Percentiles rank a stretch among this genome's conserved stretches.
Evolutionary conservation across 2,329 filamentous ascomycete species (phyloP).

Genomic region (Colletotrichum sp.): DNA sequence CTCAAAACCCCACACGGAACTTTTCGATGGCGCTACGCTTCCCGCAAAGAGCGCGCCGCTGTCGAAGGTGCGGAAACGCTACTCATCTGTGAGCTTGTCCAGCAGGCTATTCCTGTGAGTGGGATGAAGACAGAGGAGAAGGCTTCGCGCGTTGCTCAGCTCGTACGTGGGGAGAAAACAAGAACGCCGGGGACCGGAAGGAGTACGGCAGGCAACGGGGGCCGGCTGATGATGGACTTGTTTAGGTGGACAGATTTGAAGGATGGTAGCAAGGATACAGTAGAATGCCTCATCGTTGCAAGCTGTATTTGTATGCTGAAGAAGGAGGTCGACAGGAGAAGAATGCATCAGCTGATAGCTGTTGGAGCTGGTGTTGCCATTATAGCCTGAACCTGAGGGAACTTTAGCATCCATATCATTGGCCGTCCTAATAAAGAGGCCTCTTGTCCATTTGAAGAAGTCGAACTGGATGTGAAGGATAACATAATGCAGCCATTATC

Average conservation of each 20-base stretch:
- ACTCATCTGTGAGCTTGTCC: constrained; percentile 57
- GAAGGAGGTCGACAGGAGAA: constrained; percentile 66
- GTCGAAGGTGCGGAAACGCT: constrained; percentile 43
- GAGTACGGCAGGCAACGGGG: constrained; percentile 54
- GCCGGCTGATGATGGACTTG: constrained; percentile 49
- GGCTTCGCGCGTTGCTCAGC: constrained; percentile 40
- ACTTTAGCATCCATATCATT: neutral
- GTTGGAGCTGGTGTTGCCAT: constrained; percentile 36
- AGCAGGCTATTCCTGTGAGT: constrained; percentile 30
- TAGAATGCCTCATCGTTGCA: constrained; percentile 56
- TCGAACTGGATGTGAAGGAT: neutral
- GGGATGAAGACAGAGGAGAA: constrained; percentile 15
- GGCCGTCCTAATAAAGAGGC: neutral
- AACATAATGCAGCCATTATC: neutral
- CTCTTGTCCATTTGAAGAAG: neutral
- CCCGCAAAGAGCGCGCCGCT: constrained; percentile 48
- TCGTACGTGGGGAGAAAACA: constrained; percentile 44
- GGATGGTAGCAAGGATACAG: constrained; percentile 40
- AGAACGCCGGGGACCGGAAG: constrained; percentile 43
- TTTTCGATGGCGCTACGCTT: constrained; percentile 62
- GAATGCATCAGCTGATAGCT: constrained; percentile 53
- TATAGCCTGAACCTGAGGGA: neutral
- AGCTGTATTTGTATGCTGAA: constrained; percentile 68
- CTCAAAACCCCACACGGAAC: constrained; percentile 54
- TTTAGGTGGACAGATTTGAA: constrained; percentile 36